phyloP scores from a whole-genome alignment of 306 rosid genomes.

The Urtica urens region DNA sequence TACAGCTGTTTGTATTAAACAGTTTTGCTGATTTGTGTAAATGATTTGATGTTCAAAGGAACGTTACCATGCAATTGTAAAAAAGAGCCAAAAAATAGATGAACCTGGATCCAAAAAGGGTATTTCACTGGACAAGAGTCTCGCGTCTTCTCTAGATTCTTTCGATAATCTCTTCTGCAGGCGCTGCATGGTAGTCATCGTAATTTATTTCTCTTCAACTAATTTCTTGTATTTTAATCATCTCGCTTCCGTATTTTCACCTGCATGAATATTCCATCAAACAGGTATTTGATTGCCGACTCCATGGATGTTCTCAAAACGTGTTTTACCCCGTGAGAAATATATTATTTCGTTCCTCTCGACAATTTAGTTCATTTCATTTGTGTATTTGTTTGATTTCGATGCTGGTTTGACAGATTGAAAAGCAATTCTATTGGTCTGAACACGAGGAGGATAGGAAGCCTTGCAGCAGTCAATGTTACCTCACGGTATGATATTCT shows the following conservation, averaged over 20 bases:
- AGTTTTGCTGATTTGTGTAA: slow-evolving; percentile 8
- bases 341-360: slow-evolving; percentile 9
- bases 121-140: slow-evolving; percentile 61
- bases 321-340: slow-evolving; percentile 69
- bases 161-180: slow-evolving; percentile 94
- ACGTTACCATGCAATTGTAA: slow-evolving; percentile 53
- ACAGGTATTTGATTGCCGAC: slow-evolving; percentile 89
- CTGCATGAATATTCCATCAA: slow-evolving; percentile 27
- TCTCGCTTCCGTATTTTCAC: slow-evolving; percentile 19
- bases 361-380: slow-evolving; percentile 7
- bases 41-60: slow-evolving; percentile 42
- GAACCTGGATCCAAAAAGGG: slow-evolving; percentile 29
- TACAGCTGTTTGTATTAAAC: too few relatives aligned
- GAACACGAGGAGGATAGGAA: slow-evolving; percentile 54
- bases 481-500: slow-evolving; percentile 57
- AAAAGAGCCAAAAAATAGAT: slow-evolving; percentile 33
- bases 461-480: slow-evolving; percentile 83
- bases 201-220: slow-evolving; percentile 3
- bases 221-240: background rate
- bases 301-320: slow-evolving; percentile 88
- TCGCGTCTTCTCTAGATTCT: slow-evolving; percentile 80
- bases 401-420: slow-evolving; percentile 52
- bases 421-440: slow-evolving; percentile 59
- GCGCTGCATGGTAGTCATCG: slow-evolving; percentile 74
- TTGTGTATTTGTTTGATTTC: slow-evolving; percentile 21